Conservation (phyloP, 768 basidiomycete genomes). For the Podaxis sp. region DNA sequence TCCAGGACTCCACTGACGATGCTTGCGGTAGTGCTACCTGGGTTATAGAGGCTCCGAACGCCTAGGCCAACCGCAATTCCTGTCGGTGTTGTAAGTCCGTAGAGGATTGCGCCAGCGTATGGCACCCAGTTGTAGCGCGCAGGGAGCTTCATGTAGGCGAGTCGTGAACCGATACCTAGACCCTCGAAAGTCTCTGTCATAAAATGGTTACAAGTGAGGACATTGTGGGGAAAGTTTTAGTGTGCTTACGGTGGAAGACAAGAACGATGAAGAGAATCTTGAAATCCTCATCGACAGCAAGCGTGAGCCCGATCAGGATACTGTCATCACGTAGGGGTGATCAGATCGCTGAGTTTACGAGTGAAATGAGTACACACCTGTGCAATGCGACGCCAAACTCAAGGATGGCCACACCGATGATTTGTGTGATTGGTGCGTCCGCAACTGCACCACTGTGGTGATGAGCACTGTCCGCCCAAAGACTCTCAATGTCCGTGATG, state of each 20-base stretch:
- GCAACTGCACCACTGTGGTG: constrained; percentile 23
- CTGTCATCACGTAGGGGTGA: constrained; percentile 34
- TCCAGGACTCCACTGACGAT: constrained; percentile 88
- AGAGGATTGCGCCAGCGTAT: constrained; percentile 58
- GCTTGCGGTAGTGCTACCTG: constrained; percentile 67
- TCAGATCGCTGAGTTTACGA: not conserved
- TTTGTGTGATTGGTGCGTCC: constrained; percentile 59
- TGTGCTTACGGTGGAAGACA: constrained; percentile 82
- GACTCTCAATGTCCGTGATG: constrained; percentile 28
- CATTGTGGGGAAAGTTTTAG: not conserved
- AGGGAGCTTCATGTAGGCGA: constrained; percentile 74
- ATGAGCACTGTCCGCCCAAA: constrained; percentile 19
- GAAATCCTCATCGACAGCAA: constrained; percentile 85
- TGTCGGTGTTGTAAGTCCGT: constrained; percentile 79
- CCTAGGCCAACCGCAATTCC: constrained; percentile 88
- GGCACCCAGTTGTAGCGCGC: constrained; percentile 56
- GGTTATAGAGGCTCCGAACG: constrained; percentile 77
- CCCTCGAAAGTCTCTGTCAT: constrained; percentile 88
- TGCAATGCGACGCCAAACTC: constrained; percentile 94
- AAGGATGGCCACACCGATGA: constrained; percentile 86
- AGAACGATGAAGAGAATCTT: constrained; percentile 87
- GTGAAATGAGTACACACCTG: constrained; percentile 40
- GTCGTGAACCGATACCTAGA: constrained; percentile 86
- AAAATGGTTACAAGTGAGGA: not conserved
- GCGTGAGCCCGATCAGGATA: constrained; percentile 83